These are phyloP conservation scores for Termitomyces sp. DNA, from an alignment of 768 basidiomycete genomes.

Conservation along the genomic window DNA sequence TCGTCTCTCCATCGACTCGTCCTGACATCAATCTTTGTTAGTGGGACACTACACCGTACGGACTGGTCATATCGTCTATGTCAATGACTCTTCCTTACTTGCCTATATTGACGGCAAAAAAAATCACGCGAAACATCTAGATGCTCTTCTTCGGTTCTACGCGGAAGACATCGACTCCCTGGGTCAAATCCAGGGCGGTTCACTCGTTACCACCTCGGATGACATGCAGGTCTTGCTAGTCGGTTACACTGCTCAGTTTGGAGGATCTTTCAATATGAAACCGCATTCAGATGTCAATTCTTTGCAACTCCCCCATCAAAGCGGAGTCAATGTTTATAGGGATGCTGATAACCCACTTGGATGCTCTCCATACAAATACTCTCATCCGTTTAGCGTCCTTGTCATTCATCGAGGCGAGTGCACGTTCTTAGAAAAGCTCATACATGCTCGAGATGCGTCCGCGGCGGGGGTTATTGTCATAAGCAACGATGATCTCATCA, in stretches of 20 bases:
- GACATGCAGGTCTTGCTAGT: slow-evolving; percentile 46
- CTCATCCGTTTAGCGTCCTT: slow-evolving; percentile 49
- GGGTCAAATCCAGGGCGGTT: slow-evolving; percentile 34
- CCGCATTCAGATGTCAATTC: slow-evolving; percentile 19
- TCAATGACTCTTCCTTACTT: slow-evolving; percentile 63
- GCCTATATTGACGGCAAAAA: slow-evolving; percentile 24
- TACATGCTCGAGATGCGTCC: slow-evolving; percentile 61
- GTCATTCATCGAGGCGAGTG: slow-evolving; percentile 78
- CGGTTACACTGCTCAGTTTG: slow-evolving; percentile 70
- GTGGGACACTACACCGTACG: slow-evolving; percentile 82
- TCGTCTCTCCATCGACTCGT: not conserved
- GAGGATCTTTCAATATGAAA: slow-evolving; percentile 48
- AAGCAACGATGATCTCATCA: slow-evolving; percentile 51
- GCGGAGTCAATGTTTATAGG: slow-evolving; percentile 53
- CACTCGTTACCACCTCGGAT: slow-evolving; percentile 26
- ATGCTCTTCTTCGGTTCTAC: slow-evolving; percentile 59
- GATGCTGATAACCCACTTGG: slow-evolving; percentile 54
- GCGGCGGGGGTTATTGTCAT: slow-evolving; percentile 79
- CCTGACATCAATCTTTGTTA: slow-evolving; percentile 21
- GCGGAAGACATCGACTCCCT: slow-evolving; percentile 47
- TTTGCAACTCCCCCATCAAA: slow-evolving; percentile 44
- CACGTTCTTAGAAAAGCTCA: slow-evolving; percentile 83
- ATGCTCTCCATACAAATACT: slow-evolving; percentile 50
- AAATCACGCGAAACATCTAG: slow-evolving; percentile 28
- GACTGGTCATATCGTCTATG: slow-evolving; percentile 77